phyloP scores from a whole-genome alignment of 306 rosid genomes.

The Senna siamea region DNA sequence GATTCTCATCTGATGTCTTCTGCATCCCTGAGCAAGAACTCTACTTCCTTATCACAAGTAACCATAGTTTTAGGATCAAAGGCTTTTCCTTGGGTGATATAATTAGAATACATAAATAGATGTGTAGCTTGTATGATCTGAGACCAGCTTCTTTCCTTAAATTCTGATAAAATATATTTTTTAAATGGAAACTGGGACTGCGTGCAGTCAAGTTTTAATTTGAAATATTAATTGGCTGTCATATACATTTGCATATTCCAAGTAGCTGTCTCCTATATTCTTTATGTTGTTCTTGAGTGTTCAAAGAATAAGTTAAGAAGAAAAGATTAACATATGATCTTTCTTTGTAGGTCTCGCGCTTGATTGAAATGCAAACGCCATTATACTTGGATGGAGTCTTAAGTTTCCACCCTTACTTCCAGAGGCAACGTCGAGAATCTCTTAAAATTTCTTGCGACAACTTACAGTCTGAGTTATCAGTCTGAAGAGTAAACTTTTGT shows the following conservation, averaged over 20 bases:
- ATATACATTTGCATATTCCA: not conserved
- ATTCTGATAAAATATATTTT: slow-evolving; percentile 1
- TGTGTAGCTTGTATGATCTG: not conserved
- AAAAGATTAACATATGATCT: slow-evolving; percentile 32
- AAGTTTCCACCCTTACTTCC: slow-evolving; percentile 77
- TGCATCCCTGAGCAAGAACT: not conserved
- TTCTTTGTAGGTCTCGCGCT: slow-evolving; percentile 73
- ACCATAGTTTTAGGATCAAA: not conserved
- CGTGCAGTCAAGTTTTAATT: not conserved
- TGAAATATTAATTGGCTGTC: slow-evolving; percentile 14
- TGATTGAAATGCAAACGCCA: slow-evolving; percentile 93
- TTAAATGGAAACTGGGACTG: slow-evolving; percentile 4
- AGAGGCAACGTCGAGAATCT: slow-evolving; percentile 48
- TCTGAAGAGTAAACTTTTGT: slow-evolving; percentile 30
- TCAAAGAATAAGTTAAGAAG: too few species aligned
- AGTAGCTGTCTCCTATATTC: slow-evolving; percentile 5
- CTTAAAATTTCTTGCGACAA: slow-evolving; percentile 23
- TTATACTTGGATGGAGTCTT: slow-evolving; percentile 75
- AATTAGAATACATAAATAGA: slow-evolving; percentile 20
- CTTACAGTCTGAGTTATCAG: slow-evolving; percentile 35
- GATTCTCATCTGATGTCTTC: not conserved
- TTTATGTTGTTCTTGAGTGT: not conserved
- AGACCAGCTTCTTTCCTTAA: not conserved
- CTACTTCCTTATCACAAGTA: not conserved
- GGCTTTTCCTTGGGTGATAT: not conserved